Evolutionary conservation across 2,329 filamentous ascomycete genomes (phyloP).

Genomic region (Tolypocladium guangdongense): DNA sequence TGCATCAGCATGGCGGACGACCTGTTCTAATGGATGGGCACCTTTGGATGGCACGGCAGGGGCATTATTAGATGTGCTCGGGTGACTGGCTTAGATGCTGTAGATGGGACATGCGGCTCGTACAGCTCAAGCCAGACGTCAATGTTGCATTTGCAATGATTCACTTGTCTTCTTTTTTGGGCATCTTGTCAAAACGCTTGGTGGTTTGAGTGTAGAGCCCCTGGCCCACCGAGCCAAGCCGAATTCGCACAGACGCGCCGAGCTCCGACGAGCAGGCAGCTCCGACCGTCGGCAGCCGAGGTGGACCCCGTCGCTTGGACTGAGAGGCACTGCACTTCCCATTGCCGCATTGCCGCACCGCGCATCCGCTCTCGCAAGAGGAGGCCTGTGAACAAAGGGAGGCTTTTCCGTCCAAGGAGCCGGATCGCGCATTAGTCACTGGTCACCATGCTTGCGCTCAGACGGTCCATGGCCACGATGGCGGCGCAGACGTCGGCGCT

Average conservation of each 20-base stretch:
- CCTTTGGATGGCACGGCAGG: neutral
- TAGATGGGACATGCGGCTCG: neutral
- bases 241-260: neutral
- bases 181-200: no score
- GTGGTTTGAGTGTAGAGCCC: no score
- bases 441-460: constrained; percentile 22
- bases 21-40: neutral
- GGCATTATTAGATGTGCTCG: neutral
- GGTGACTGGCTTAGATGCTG: neutral
- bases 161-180: no score
- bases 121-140: neutral
- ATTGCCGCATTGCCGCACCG: neutral
- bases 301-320: neutral
- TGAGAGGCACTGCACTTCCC: neutral
- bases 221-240: neutral
- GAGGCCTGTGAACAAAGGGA: neutral
- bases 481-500: constrained; percentile 34
- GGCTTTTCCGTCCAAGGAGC: neutral
- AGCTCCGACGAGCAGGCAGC: neutral
- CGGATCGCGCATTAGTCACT: neutral
- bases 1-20: neutral
- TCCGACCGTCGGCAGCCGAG: neutral
- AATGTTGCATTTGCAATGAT: neutral
- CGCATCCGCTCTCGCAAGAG: neutral
- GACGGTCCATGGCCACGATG: constrained; percentile 26